A percentile compares a stretch with the other conserved stretches of the same genome.
Conservation (phyloP, 768 basidiomycete species). For the Daedaleopsis nitida region DNA sequence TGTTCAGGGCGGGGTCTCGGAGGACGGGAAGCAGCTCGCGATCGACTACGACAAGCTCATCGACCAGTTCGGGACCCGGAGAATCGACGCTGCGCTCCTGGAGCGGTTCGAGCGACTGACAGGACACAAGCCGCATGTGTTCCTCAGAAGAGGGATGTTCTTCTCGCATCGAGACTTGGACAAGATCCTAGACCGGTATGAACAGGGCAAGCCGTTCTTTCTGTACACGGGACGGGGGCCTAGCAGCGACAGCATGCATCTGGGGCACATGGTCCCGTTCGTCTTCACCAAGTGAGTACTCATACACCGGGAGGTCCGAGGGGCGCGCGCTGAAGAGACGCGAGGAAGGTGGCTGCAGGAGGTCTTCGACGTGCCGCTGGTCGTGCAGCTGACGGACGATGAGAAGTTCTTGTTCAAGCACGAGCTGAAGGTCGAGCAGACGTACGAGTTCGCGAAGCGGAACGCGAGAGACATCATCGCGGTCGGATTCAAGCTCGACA, state of each 20-base stretch:
- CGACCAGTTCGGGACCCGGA: slow-evolving; percentile 89
- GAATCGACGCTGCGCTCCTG: slow-evolving; percentile 74
- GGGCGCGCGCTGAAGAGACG: background rate
- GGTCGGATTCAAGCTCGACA: slow-evolving; percentile 86
- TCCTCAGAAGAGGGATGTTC: slow-evolving; percentile 91
- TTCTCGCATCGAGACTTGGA: slow-evolving; percentile 98
- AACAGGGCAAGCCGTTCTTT: slow-evolving; percentile 97
- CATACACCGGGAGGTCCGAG: too few species aligned
- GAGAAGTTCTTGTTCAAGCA: slow-evolving; percentile 99
- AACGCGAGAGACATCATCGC: slow-evolving; percentile 98
- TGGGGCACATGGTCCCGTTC: slow-evolving; percentile 98
- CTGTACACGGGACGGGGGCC: slow-evolving; percentile 98
- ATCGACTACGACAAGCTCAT: slow-evolving; percentile 98
- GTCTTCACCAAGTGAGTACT: slow-evolving; percentile 89
- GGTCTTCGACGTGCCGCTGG: slow-evolving; percentile 91
- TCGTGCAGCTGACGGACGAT: slow-evolving; percentile 98
- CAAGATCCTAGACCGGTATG: slow-evolving; percentile 91
- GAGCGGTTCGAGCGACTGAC: slow-evolving; percentile 91
- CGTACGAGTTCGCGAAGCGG: slow-evolving; percentile 73
- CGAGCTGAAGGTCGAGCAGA: slow-evolving; percentile 88
- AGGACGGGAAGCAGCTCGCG: slow-evolving; percentile 86
- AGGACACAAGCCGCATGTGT: slow-evolving; percentile 82
- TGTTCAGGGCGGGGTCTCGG: slow-evolving; percentile 87
- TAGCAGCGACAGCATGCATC: slow-evolving; percentile 94
- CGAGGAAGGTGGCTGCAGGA: slow-evolving; percentile 88